A percentile compares a stretch with the other conserved stretches of the same genome.
Evolutionary conservation across 164 flowering plant species (phyloP).

Genomic region (Chloranthus sessilifolius): DNA sequence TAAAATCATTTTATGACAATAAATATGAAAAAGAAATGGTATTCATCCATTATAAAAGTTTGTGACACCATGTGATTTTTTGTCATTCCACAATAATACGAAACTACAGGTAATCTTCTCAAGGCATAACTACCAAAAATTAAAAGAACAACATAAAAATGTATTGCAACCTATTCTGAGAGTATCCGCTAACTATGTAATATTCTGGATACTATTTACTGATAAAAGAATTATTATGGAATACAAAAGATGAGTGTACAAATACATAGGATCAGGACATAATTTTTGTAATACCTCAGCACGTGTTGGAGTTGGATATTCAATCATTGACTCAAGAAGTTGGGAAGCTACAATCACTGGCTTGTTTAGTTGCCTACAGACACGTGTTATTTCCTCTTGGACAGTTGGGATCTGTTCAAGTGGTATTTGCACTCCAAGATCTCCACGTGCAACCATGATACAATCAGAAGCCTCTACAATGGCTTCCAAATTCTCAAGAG

Average conservation of each 20-base stretch:
- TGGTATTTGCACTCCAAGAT: constrained; percentile 89
- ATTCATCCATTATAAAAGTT: too few relatives aligned
- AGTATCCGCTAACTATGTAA: too few relatives aligned
- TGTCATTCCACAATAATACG: too few relatives aligned
- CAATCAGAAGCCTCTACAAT: constrained; percentile 88
- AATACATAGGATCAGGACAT: too few relatives aligned
- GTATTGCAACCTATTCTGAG: not conserved
- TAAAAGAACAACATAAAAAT: not conserved
- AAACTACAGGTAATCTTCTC: too few relatives aligned
- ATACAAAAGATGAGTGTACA: too few relatives aligned
- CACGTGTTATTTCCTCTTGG: constrained; percentile 49
- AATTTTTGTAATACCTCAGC: constrained; percentile 61
- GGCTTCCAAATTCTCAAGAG: constrained; percentile 60
- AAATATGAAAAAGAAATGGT: too few relatives aligned
- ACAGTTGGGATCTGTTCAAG: constrained; percentile 78
- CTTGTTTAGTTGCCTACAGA: constrained; percentile 79
- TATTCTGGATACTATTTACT: too few relatives aligned
- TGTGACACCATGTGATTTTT: too few relatives aligned
- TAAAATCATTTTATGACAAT: too few relatives aligned
- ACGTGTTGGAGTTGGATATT: constrained; percentile 89
- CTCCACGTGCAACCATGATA: constrained; percentile 91
- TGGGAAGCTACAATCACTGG: constrained; percentile 96
- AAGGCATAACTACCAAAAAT: too few relatives aligned
- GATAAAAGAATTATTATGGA: too few relatives aligned
- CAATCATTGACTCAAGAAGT: constrained; percentile 90